Evolutionary conservation across 257 asterid species (phyloP).

Genomic region (Fraxinus anomala): DNA sequence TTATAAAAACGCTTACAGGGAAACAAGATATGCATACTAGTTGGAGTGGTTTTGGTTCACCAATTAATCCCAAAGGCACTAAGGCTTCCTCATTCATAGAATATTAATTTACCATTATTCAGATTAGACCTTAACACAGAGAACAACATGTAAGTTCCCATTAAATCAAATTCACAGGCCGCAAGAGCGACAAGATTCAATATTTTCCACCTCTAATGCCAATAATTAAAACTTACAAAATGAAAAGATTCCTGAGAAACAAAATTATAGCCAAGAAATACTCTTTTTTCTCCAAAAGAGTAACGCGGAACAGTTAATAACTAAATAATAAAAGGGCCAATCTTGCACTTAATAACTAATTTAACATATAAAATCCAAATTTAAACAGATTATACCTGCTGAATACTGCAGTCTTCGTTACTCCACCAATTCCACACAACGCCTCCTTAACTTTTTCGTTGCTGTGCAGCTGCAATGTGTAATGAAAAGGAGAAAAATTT

Average conservation of each 20-base stretch:
- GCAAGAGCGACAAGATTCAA: background rate
- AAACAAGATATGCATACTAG: too few relatives aligned
- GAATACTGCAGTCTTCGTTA: background rate
- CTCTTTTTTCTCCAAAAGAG: too few relatives aligned
- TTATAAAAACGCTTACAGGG: background rate
- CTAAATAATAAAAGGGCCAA: background rate
- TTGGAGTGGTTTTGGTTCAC: too few relatives aligned
- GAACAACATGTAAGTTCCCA: background rate
- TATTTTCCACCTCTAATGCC: background rate
- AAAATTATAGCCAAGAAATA: background rate
- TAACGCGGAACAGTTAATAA: background rate
- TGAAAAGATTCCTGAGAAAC: background rate
- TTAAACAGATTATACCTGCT: background rate
- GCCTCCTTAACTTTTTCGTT: background rate
- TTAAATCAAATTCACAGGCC: background rate
- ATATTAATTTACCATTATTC: too few relatives aligned
- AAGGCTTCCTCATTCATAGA: too few relatives aligned
- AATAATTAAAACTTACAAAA: background rate
- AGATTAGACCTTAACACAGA: too few relatives aligned
- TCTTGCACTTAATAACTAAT: background rate
- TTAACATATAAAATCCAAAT: background rate
- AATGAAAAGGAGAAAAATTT: background rate
- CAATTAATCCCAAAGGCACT: too few relatives aligned
- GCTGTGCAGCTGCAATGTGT: background rate
- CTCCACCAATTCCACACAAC: background rate